phyloP scores from a whole-genome alignment of 1,284 basidiomycete genomes.

The Athelia psychrophila region DNA sequence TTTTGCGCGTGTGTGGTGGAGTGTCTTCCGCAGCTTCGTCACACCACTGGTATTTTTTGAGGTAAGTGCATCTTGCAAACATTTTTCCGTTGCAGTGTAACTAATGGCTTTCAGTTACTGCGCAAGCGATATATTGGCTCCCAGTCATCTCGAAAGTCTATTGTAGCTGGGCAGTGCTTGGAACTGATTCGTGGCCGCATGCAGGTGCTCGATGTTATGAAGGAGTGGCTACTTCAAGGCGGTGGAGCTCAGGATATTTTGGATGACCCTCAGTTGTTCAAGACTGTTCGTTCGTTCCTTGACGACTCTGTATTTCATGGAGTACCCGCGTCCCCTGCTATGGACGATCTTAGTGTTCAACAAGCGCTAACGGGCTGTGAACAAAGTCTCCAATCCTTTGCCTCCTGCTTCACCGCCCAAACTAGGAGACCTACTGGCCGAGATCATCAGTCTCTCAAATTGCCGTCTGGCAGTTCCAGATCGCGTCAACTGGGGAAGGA shows the following conservation, averaged over 20 bases:
- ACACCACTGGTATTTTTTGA: slow-evolving; percentile 79
- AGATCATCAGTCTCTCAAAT: slow-evolving; percentile 21
- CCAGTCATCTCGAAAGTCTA: slow-evolving; percentile 36
- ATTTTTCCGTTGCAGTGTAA: slow-evolving; percentile 8
- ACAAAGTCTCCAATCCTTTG: slow-evolving; percentile 39
- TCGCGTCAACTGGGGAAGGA: slow-evolving; percentile 48
- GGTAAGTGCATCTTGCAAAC: slow-evolving; percentile 38
- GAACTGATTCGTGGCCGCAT: slow-evolving; percentile 42
- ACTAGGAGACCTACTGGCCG: slow-evolving; percentile 55
- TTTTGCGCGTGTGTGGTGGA: slow-evolving; percentile 78
- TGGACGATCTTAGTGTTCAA: slow-evolving; percentile 38
- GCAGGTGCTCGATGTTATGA: slow-evolving; percentile 61
- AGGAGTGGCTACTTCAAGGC: slow-evolving; percentile 68
- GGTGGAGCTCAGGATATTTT: slow-evolving; percentile 74
- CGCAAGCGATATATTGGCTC: slow-evolving; percentile 65
- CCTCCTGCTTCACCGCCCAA: slow-evolving; percentile 50
- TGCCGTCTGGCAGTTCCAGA: slow-evolving; percentile 19
- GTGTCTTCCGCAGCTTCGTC: slow-evolving; percentile 73
- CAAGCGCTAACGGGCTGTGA: slow-evolving; percentile 44
- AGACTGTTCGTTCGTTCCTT: slow-evolving; percentile 57
- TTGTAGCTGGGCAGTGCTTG: slow-evolving; percentile 35
- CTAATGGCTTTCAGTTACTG: slow-evolving; percentile 48
- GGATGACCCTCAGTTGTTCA: slow-evolving; percentile 63
- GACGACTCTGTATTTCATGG: slow-evolving; percentile 45
- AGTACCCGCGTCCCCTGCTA: slow-evolving; percentile 31